phyloP scores from a whole-genome alignment of 305 asterid genomes.

The Lippia alba region DNA sequence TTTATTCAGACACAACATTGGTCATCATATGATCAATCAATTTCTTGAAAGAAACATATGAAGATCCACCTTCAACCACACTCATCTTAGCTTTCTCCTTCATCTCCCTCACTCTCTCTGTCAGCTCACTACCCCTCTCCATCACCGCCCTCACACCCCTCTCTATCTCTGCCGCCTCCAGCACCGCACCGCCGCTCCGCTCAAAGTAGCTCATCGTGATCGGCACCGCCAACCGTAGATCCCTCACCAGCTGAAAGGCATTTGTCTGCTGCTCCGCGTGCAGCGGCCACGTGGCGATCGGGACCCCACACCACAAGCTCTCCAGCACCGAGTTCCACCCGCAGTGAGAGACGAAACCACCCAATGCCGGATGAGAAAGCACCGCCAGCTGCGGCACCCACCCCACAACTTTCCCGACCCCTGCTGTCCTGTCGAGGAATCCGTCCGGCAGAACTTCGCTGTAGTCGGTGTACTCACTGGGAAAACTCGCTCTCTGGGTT shows the following conservation, averaged over 20 bases:
- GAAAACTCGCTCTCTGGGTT: slow-evolving; percentile 44
- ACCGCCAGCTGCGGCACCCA: slow-evolving; percentile 73
- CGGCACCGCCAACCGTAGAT: slow-evolving; percentile 62
- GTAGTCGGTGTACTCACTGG: slow-evolving; percentile 52
- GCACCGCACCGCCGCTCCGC: slow-evolving; percentile 34
- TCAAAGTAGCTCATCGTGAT: slow-evolving; percentile 53
- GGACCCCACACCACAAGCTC: slow-evolving; percentile 76
- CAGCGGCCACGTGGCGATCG: slow-evolving; percentile 80
- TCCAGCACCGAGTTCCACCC: slow-evolving; percentile 84
- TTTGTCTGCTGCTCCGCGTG: slow-evolving; percentile 73
- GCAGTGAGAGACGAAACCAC: slow-evolving; percentile 80
- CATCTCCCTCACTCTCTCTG: slow-evolving; percentile 44
- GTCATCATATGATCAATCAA: slow-evolving; percentile 33
- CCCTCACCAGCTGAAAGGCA: slow-evolving; percentile 66
- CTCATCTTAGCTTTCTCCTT: slow-evolving; percentile 42
- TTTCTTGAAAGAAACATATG: slow-evolving; percentile 35
- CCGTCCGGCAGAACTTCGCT: slow-evolving; percentile 64
- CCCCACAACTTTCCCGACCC: slow-evolving; percentile 61
- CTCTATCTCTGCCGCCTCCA: slow-evolving; percentile 39
- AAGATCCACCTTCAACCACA: slow-evolving; percentile 48
- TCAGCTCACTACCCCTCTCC: slow-evolving; percentile 43
- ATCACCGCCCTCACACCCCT: slow-evolving; percentile 44
- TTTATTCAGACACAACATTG: not conserved
- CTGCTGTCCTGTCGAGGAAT: slow-evolving; percentile 54
- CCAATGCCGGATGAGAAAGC: slow-evolving; percentile 57